Percentiles rank a stretch among this genome's conserved stretches.
Evolutionary conservation across 83 land plant genomes (phyloP).

Genomic region (Isoetes engelmannii): DNA sequence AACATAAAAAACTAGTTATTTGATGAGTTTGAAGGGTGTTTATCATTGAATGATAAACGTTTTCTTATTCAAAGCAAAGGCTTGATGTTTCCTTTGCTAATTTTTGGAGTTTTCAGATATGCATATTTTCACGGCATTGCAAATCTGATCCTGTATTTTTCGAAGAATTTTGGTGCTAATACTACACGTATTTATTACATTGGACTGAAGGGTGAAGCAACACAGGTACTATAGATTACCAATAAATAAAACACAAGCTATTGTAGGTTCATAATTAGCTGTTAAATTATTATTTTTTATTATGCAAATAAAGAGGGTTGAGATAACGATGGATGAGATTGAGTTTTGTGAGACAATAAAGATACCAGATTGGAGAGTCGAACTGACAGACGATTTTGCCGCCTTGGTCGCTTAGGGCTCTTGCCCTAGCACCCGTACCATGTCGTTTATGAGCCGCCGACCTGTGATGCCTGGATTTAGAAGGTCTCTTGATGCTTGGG

Average conservation of each 20-base stretch:
- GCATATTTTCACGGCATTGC: slow-evolving; percentile 89
- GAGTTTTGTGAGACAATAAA: no score
- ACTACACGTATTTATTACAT: slow-evolving; percentile 70
- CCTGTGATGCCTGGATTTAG: no score
- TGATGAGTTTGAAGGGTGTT: no score
- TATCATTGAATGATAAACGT: slow-evolving; percentile 22
- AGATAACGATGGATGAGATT: no score
- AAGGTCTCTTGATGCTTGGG: no score
- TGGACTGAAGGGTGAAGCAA: slow-evolving; percentile 92
- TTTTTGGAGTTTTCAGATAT: slow-evolving; percentile 35
- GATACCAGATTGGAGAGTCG: no score
- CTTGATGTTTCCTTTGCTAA: background rate
- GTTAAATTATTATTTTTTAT: background rate
- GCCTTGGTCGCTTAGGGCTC: no score
- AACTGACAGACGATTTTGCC: no score
- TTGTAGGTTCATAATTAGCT: background rate
- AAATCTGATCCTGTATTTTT: slow-evolving; percentile 82
- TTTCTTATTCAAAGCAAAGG: background rate
- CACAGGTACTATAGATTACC: slow-evolving; percentile 45
- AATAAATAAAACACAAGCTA: background rate
- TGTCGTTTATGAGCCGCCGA: no score
- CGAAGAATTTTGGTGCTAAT: slow-evolving; percentile 74
- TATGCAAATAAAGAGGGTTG: slow-evolving; percentile 81
- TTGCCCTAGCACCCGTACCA: no score
- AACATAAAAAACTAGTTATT: no score